phyloP scores from a whole-genome alignment of 2,329 filamentous ascomycete species.

The Tolypocladium ophioglossoides region DNA sequence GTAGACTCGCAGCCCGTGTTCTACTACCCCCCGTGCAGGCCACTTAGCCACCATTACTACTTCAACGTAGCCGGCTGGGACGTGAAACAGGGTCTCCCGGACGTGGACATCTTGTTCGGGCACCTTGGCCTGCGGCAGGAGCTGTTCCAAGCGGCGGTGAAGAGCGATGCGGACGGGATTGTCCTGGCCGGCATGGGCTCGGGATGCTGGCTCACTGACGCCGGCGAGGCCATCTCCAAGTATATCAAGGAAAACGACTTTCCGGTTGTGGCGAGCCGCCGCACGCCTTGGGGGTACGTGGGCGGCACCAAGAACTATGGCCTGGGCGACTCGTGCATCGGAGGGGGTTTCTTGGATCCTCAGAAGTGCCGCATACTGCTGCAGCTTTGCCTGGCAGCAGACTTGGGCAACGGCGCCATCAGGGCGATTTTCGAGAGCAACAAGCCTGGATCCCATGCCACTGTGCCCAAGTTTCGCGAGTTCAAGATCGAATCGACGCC shows the following conservation, averaged over 20 bases:
- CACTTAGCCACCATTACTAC: slow-evolving; percentile 30
- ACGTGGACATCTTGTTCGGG: slow-evolving; percentile 45
- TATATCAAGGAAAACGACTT: slow-evolving; percentile 31
- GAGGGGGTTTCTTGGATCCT: slow-evolving; percentile 43
- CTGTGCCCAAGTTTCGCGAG: neutral
- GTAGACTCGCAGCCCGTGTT: slow-evolving; percentile 48
- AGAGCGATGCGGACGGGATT: slow-evolving; percentile 39
- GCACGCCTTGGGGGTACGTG: slow-evolving; percentile 43
- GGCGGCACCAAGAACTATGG: slow-evolving; percentile 23
- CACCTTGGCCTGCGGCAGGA: slow-evolving; percentile 40
- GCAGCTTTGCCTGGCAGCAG: slow-evolving; percentile 25
- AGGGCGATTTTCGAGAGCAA: slow-evolving; percentile 14
- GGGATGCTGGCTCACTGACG: slow-evolving; percentile 34
- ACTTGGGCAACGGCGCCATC: slow-evolving; percentile 16
- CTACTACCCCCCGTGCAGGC: slow-evolving; percentile 42
- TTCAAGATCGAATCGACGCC: neutral
- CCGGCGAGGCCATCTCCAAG: slow-evolving; percentile 27
- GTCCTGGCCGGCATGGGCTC: slow-evolving; percentile 46
- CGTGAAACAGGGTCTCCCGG: slow-evolving; percentile 28
- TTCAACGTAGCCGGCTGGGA: slow-evolving; percentile 24
- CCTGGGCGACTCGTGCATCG: slow-evolving; percentile 10
- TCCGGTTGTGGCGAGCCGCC: slow-evolving; percentile 39
- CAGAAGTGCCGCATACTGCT: slow-evolving; percentile 44
- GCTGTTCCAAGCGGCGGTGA: slow-evolving; percentile 36
- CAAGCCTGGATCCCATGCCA: neutral